A percentile compares a stretch with the other conserved stretches of the same genome.
phyloP scores from a whole-genome alignment of 768 basidiomycete genomes.

The Fomitopsis serialis region DNA sequence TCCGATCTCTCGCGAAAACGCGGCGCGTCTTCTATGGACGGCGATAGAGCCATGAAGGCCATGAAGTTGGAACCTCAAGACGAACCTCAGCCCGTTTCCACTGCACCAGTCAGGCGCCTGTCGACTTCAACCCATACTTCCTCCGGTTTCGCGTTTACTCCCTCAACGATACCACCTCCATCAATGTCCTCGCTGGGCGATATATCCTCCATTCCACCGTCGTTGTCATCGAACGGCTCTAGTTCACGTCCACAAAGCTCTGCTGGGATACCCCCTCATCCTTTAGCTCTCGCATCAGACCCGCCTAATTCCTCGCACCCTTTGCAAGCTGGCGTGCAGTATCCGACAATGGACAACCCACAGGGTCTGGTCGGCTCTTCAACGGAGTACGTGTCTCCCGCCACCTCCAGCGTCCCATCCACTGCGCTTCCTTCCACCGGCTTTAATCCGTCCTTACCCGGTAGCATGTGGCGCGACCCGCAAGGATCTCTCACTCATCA shows the following conservation, averaged over 20 bases:
- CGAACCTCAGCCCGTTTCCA: slow-evolving; percentile 27
- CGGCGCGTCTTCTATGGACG: slow-evolving; percentile 42
- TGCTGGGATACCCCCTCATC: slow-evolving; percentile 14
- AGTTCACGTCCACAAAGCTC: slow-evolving; percentile 21
- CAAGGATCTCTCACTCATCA: slow-evolving; percentile 9
- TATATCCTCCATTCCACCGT: slow-evolving; percentile 22
- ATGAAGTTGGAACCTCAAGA: slow-evolving; percentile 46
- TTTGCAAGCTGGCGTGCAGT: slow-evolving; percentile 1
- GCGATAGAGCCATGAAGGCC: slow-evolving; percentile 40
- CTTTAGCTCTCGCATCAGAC: slow-evolving; percentile 15
- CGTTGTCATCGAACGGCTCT: slow-evolving; percentile 16
- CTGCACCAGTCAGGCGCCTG: slow-evolving; percentile 4
- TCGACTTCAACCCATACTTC: slow-evolving; percentile 15
- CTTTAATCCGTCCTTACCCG: slow-evolving; percentile 4
- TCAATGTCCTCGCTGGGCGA: slow-evolving; percentile 23
- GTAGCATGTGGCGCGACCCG: slow-evolving; percentile 12
- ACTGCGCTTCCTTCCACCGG: slow-evolving; percentile 5
- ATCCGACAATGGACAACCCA: background rate
- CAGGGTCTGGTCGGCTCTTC: background rate
- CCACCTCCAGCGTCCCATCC: background rate
- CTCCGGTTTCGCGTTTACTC: slow-evolving; percentile 20
- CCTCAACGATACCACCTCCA: slow-evolving; percentile 9
- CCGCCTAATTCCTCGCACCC: slow-evolving; percentile 7
- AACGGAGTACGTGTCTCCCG: background rate
- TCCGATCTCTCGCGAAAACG: slow-evolving; percentile 45